These are phyloP conservation scores for Parachaetomium inaequale DNA, from an alignment of 495 filamentous ascomycete genomes.

Conservation along the genomic window DNA sequence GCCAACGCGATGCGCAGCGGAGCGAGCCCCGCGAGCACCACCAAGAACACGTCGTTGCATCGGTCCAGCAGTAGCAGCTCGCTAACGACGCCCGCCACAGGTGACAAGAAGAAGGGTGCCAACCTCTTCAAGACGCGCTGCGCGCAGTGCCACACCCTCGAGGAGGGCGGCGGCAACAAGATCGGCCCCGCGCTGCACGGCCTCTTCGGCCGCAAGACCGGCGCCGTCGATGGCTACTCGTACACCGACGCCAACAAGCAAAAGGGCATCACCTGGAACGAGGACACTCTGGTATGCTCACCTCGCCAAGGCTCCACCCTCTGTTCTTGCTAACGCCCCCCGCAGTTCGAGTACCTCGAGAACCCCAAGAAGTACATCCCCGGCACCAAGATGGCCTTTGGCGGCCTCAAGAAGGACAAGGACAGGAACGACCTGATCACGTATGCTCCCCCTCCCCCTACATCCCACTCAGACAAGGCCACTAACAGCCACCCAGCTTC, in stretches of 20 bases:
- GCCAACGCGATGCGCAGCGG: slow-evolving; percentile 1
- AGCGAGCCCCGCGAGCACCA: neutral
- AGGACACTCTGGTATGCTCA: slow-evolving; percentile 73
- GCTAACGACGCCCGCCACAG: slow-evolving; percentile 52
- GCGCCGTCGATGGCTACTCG: slow-evolving; percentile 83
- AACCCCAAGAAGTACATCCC: slow-evolving; percentile 74
- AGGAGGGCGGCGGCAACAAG: slow-evolving; percentile 87
- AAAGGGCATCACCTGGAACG: slow-evolving; percentile 85
- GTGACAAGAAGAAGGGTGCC: slow-evolving; percentile 94
- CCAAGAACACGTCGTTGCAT: neutral
- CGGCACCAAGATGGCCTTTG: slow-evolving; percentile 99
- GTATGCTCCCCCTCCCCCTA: slow-evolving; percentile 53
- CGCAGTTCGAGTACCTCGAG: slow-evolving; percentile 52
- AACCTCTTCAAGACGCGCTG: slow-evolving; percentile 99
- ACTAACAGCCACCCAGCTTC: slow-evolving; percentile 46
- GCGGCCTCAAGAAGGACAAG: slow-evolving; percentile 99
- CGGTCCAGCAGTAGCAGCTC: neutral
- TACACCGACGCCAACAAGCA: slow-evolving; percentile 99
- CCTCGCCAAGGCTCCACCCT: neutral
- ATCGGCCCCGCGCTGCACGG: slow-evolving; percentile 95
- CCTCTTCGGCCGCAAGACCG: slow-evolving; percentile 95
- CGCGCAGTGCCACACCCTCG: slow-evolving; percentile 96
- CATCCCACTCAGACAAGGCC: neutral
- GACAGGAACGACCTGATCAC: slow-evolving; percentile 99
- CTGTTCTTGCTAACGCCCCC: slow-evolving; percentile 27